Conservation (phyloP, 2,329 filamentous ascomycete species). For the Lasiodiplodia theobromae region DNA sequence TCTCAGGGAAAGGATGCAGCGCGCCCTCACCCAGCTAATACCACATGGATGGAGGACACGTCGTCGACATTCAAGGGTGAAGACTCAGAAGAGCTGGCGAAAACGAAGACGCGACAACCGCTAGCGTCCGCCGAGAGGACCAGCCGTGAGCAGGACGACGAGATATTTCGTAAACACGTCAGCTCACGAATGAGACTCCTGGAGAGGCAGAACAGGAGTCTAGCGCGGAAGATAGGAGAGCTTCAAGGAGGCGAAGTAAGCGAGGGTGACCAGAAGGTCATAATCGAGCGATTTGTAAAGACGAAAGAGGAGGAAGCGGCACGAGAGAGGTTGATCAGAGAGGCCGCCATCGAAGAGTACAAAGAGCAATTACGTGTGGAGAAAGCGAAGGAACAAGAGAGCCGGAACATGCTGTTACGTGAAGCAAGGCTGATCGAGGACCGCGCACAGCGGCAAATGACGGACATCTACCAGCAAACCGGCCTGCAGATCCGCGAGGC, state of each 20-base stretch:
- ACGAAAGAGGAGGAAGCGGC: conserved; percentile 5
- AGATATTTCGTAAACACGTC: conserved; percentile 3
- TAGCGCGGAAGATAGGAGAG: neutral
- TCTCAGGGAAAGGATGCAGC: neutral
- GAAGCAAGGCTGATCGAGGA: conserved; percentile 11
- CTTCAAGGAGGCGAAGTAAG: neutral
- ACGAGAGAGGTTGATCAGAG: neutral
- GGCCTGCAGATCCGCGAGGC: neutral
- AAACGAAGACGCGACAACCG: neutral
- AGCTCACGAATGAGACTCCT: neutral
- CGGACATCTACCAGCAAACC: conserved; percentile 10
- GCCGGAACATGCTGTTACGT: neutral
- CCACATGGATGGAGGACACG: conserved; percentile 7
- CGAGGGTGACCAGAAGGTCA: neutral
- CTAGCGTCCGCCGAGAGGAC: neutral
- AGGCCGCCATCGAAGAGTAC: conserved; percentile 1
- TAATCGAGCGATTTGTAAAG: neutral
- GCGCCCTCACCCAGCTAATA: neutral
- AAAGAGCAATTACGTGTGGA: neutral
- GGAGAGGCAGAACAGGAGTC: neutral
- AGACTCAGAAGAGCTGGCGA: neutral
- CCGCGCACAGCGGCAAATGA: conserved; percentile 6
- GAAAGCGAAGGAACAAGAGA: neutral
- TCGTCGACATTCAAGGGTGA: conserved; percentile 5
- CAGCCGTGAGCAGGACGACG: neutral